Base-by-base conservation (phyloP, 208 protist species). In the Trichomonas gallinae region DNA sequence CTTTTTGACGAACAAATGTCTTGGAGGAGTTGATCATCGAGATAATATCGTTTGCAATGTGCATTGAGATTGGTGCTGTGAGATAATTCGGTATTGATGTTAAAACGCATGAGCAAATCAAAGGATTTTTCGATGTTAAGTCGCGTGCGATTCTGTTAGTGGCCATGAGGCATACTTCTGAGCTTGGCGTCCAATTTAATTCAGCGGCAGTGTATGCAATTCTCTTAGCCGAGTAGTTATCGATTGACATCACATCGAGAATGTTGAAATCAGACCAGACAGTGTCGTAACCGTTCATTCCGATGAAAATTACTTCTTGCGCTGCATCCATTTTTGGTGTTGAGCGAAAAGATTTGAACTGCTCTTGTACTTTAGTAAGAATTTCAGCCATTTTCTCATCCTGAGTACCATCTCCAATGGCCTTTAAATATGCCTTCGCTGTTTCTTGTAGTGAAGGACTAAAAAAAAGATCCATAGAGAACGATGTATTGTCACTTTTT, bases 141-240 rank as follows among this genome's bases (percentile, higher is more conserved):
- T 93, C 87, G 15, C 45, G 23, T 17, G 13, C 10, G 17, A 93
- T 93, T 93, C 40, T 34, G 46, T 93, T 93, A 58, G 44, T 93
- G 2, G 87, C 87, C 87, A 93, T 93, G 17, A 93, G 31, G 46
- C 42, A 42, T 9, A 93, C 87, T 9, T 93, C 87, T 38, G 87
- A 93, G 31, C 17, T 34, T 44, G 87, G 44, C 9, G 42, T 48
- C 87, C 87, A 93, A 36, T 8, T 36, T 38, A 42, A 26, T 48
- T 34, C 23, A 21, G 87, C 87, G 34, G 87, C 40, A 1, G 87
- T 93, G 38, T 93, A 93, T 21, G 87, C 87, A 8, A 93, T 51
- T 93, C 87, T 93, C 46, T 93, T 93, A 38, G n/a, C 23, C 4
- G 87, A 93, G 44, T 51, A 93, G 51, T 93, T 93, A 6, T 93